These are phyloP conservation scores for Iris pallida DNA, from an alignment of 116 monocot species.

Conservation along the genomic window DNA sequence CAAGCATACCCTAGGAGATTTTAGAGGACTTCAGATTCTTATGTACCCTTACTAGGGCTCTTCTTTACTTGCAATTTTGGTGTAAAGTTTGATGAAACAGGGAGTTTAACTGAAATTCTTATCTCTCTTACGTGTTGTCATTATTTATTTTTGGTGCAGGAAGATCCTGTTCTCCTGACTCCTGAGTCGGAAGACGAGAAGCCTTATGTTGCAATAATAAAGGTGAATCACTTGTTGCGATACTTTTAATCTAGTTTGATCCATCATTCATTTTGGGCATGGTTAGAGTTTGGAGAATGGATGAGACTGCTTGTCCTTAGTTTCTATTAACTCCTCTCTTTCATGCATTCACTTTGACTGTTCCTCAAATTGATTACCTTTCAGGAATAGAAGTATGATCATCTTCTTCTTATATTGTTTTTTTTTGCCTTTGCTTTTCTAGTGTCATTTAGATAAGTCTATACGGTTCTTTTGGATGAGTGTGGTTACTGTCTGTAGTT, in stretches of 20 bases:
- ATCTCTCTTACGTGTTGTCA: background rate
- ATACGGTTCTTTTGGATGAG: too few species aligned
- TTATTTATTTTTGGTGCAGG: conserved; percentile 31
- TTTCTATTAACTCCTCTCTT: background rate
- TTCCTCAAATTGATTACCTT: background rate
- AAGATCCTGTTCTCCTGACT: conserved; percentile 74
- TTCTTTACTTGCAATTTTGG: background rate
- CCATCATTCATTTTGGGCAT: background rate
- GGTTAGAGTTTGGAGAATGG: background rate
- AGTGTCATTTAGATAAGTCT: background rate
- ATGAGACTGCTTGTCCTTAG: background rate
- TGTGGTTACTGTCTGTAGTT: too few species aligned
- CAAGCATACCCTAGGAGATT: too few species aligned
- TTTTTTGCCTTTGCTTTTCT: background rate
- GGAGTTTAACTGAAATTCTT: background rate
- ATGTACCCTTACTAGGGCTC: background rate
- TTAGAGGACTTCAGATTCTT: background rate
- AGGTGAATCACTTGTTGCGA: conserved; percentile 25
- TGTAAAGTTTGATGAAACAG: background rate
- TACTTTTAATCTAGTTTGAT: background rate
- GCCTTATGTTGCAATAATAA: conserved; percentile 89
- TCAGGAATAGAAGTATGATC: background rate
- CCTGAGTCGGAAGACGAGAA: conserved; percentile 61
- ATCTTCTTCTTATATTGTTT: background rate
- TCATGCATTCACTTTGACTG: background rate